These are phyloP conservation scores for Ambrosia artemisiifolia DNA, from an alignment of 129 eudicot genomes.

Conservation along the genomic window DNA sequence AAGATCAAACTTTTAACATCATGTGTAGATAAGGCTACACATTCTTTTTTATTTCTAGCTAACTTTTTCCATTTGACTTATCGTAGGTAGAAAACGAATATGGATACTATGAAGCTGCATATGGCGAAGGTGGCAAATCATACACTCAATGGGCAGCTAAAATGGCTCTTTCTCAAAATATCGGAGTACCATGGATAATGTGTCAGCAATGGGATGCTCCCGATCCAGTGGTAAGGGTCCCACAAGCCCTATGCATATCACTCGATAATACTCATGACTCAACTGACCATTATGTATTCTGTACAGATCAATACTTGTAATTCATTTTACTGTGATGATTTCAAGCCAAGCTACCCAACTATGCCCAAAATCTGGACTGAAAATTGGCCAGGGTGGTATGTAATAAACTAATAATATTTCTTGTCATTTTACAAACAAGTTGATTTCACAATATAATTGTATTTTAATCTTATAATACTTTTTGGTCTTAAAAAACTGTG, in stretches of 20 bases:
- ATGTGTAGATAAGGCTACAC: not conserved
- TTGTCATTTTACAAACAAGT: not conserved
- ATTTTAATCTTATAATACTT: not conserved
- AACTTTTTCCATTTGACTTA: not conserved
- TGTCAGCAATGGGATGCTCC: conserved; percentile 97
- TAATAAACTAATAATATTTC: not conserved
- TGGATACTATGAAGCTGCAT: conserved; percentile 76
- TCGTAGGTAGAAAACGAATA: conserved; percentile 94
- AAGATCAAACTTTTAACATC: not conserved
- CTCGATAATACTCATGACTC: not conserved
- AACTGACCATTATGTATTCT: conserved; percentile 9
- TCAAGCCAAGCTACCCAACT: conserved; percentile 59
- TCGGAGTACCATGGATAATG: conserved; percentile 97
- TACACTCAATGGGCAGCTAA: conserved; percentile 90
- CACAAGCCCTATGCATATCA: not conserved
- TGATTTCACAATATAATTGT: not conserved
- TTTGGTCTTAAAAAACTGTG: too few species aligned
- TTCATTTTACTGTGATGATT: conserved; percentile 79
- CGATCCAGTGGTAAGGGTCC: conserved; percentile 64
- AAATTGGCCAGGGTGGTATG: conserved; percentile 98
- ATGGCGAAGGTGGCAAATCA: conserved; percentile 86
- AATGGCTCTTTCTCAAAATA: conserved; percentile 91
- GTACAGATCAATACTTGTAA: conserved; percentile 94
- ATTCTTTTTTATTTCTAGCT: not conserved
- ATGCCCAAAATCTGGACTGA: conserved; percentile 95